Evolutionary conservation across 116 monocot genomes (phyloP), one percentile per base, ranked within the genome.

Genomic region (Thalassia testudinum): DNA sequence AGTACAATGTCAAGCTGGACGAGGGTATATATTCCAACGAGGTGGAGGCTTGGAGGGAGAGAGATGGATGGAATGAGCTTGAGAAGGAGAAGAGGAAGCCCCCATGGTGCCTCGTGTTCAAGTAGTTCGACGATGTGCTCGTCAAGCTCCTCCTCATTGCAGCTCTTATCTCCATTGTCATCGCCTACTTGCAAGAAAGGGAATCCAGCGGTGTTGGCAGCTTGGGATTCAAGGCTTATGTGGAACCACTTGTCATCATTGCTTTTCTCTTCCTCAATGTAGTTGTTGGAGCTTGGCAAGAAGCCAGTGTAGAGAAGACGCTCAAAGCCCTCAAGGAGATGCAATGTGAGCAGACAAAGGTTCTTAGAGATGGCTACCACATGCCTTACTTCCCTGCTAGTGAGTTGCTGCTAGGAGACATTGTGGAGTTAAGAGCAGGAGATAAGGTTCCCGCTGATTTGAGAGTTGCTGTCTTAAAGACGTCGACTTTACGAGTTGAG

Each of bases 271-370:
- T 85, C 5, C 76, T 85, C 1, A 85, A 85, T 57, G 85, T 73
- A 37, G 25, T 74, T 16, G 79, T 85, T 17, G 85, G 85, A 24
- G 76, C 76, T 29, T 85, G 85, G 85, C 85, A 85, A 63, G 85
- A 76, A 61, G 79, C 49, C 42, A 85, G 68, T 62, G 79, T 79
- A 5, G 85, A 79, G 52, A 76, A 68, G 56, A 76, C 85, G 38
- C 79, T 85, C 4, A 73, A 85, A 59, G 79, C 85, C n/a, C 65
- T 85, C 40, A 79, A 76, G 58, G 70, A 79, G 66, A 79, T 84
- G 79, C 84, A 84, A 51, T 75, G 66, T 16, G 79, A 84, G 38
- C 52, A 56, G 45, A 73, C 79, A 5, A 79, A 76, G 59, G 85
- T 79, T 43, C 59, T 56, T 5, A 66, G 85, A 49, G 85, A 79